phyloP scores from a whole-genome alignment of 768 basidiomycete genomes.

The Hypholoma fasciculare region DNA sequence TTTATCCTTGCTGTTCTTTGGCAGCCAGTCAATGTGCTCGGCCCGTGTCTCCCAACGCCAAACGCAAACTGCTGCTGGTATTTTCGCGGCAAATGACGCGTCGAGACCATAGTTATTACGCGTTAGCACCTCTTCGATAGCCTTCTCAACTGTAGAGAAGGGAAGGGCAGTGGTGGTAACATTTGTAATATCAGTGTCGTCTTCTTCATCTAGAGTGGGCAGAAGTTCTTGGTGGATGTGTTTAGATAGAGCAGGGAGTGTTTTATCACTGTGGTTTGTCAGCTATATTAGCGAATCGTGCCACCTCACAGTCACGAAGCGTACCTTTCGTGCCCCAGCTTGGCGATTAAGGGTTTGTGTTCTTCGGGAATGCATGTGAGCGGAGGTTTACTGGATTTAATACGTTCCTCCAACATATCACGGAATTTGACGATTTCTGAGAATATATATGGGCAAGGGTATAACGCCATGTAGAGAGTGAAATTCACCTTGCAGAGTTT shows the following conservation, averaged over 20 bases:
- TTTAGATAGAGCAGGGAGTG: constrained; percentile 59
- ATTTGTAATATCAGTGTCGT: constrained; percentile 37
- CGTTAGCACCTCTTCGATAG: constrained; percentile 60
- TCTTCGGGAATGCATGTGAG: constrained; percentile 64
- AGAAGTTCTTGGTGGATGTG: constrained; percentile 69
- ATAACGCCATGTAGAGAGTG: not conserved
- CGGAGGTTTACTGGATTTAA: constrained; percentile 46
- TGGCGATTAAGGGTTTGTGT: constrained; percentile 74
- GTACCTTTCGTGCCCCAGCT: constrained; percentile 85
- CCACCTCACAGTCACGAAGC: constrained; percentile 15
- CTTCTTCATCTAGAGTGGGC: constrained; percentile 62
- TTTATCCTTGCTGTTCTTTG: constrained; percentile 64
- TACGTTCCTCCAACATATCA: constrained; percentile 61
- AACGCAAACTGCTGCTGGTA: constrained; percentile 63
- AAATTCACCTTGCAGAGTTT: constrained; percentile 74
- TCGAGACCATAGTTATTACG: constrained; percentile 86
- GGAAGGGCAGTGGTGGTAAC: constrained; percentile 41
- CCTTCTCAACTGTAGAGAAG: constrained; percentile 58
- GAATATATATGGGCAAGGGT: constrained; percentile 9
- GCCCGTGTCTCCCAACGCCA: constrained; percentile 90
- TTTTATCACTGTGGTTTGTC: constrained; percentile 62
- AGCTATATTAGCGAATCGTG: not conserved
- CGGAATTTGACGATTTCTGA: constrained; percentile 79
- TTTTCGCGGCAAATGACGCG: constrained; percentile 44
- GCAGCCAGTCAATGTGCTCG: constrained; percentile 58